Base-by-base conservation (phyloP, 192 early-diverging fungal genomes). In the Thoreauomyces humboldtii region DNA sequence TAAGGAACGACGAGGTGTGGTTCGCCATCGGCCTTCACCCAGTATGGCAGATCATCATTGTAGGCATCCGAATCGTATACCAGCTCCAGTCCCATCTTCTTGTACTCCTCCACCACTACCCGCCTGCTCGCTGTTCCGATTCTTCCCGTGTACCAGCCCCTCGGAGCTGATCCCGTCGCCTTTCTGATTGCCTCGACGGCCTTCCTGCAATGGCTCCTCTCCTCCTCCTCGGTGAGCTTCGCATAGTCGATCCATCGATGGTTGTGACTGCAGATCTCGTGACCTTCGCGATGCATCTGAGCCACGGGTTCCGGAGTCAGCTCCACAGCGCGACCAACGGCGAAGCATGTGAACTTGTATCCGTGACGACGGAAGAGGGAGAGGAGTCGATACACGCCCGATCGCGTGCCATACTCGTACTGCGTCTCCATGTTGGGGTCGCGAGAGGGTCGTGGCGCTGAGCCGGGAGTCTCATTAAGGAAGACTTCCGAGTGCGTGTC, bases 11-110 rank as follows among this genome's bases (percentile, higher is more conserved):
- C 66, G 51, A 78, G 46, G 37, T 75, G 76, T 17, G 38, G 42
- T 46, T 67, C 58, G 15, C 44, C 66, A n/a, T 59, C 61, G 2
- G 14, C 35, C n/a, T n/a, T 21, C 0, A 75, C 60, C 62, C 72
- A 78, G 54, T 79, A 79, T 17, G 77, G 77, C 33, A 83, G 63
- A 51, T 83, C 81, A 61, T 83, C 81, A 46, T 81, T 78, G 74
- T 83, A 80, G 2, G 76, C 70, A 65, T 83, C 81, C 17, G 64
- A 76, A 53, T 83, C 81, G 61, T 77, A 83, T 50, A 78, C 43
- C 25, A 83, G 71, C n/a, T 60, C 59, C 28, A 83, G 53, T 5
- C 76, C 73, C 31, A 70, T 14, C 42, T 66, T 60, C 37, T 60
- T 42, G 69, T 68, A 80, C 59, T 77, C 76, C 61, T 76, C 68